Base-by-base conservation (phyloP, 768 basidiomycete species). In the Galerina marginata region DNA sequence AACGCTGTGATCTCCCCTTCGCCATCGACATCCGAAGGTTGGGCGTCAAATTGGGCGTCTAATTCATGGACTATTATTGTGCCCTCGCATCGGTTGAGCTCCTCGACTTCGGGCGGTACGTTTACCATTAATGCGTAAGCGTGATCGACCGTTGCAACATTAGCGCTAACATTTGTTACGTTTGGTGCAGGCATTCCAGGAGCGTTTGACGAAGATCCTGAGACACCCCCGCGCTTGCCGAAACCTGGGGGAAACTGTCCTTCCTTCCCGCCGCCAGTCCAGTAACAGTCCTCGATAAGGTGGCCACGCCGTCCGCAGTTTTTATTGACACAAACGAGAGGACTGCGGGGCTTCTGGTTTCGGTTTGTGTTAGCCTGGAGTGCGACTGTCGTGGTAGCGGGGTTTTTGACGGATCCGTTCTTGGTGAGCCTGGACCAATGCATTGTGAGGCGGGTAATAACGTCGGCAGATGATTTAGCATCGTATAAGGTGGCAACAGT, bases 201-300 rank as follows among this genome's bases (percentile, higher is more conserved):
- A 25, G 44, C 43, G 11, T 59, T n/a, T 45, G 40, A 25, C n/a
- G 58, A 15, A 11, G 43, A 12, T 15, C 42, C 46, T 12, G 44
- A 43, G 3, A 38, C 29, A n/a, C 48, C 50, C 9, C 62, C 52
- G 15, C 59, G 33, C 15, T 57, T 46, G 12, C 67, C 52, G 26
- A 69, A 71, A 14, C 63, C 60, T 2, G 58, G 47, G 0, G 71
- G 74, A 40, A 70, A 72, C 53, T 78, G 76, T 6, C 77, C 76
- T 44, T 75, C 74, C 43, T 76, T 78, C 9, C 75, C 74, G 15
- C 75, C 72, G 0, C 77, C 76, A 10, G 62, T 63, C 63, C 65
- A 70, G 66, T 72, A 79, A 57, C 76, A 78, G 6, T 4, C n/a
- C n/a, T n/a, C n/a, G n/a, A n/a, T n/a, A n/a, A n/a, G n/a, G n/a